phyloP scores from a whole-genome alignment of 2,329 filamentous ascomycete genomes.

The Trichoderma koningiopsis region DNA sequence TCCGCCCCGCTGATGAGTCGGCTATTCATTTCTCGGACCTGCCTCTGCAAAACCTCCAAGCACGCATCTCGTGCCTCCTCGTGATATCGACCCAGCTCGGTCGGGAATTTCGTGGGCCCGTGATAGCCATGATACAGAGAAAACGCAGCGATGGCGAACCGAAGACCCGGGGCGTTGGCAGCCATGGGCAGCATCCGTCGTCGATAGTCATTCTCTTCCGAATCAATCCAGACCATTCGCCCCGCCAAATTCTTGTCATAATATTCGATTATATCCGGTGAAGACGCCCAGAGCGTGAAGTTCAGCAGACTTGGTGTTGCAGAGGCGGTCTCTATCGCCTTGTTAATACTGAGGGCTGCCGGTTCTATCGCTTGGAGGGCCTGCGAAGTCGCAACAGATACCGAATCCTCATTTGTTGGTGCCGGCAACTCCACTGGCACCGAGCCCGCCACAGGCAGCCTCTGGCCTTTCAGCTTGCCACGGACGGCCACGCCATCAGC shows the following conservation, averaged over 20 bases:
- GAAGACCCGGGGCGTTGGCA: constrained; percentile 33
- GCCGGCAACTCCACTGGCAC: constrained; percentile 10
- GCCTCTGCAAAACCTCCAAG: constrained; percentile 32
- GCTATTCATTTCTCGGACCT: constrained; percentile 33
- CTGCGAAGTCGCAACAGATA: background rate
- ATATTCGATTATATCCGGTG: constrained; percentile 34
- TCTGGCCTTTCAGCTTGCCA: constrained; percentile 32
- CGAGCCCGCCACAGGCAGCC: constrained; percentile 27
- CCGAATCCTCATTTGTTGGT: background rate
- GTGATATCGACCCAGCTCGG: constrained; percentile 31
- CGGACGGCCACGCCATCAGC: constrained; percentile 35
- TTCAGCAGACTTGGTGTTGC: constrained; percentile 23
- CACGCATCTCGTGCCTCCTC: constrained; percentile 36
- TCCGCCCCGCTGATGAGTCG: constrained; percentile 31
- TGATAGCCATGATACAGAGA: constrained; percentile 33
- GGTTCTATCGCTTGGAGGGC: background rate
- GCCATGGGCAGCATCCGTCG: constrained; percentile 34
- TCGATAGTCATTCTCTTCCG: constrained; percentile 36
- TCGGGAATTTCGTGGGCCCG: constrained; percentile 31
- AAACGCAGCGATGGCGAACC: constrained; percentile 36
- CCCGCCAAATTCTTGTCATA: constrained; percentile 36
- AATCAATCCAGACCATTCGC: constrained; percentile 39
- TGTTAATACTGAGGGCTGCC: background rate
- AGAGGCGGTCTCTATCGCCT: constrained; percentile 5
- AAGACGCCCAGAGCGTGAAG: constrained; percentile 29